Evolutionary conservation across 345 rosid species (phyloP).

Genomic region (Bretschneidera sinensis): DNA sequence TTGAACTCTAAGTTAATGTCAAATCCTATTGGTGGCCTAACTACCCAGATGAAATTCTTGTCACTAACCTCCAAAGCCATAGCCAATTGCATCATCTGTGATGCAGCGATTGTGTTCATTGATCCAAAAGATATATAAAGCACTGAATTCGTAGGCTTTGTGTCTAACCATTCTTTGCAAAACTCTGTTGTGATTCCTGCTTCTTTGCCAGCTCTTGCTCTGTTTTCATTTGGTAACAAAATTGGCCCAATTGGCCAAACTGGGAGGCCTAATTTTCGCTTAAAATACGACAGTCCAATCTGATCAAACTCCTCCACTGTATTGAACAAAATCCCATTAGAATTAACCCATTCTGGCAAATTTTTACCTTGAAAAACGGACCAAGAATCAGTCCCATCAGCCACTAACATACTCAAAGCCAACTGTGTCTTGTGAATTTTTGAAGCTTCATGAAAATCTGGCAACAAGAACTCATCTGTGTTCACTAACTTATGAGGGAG

Average conservation of each 20-base stretch:
- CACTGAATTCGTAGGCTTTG: constrained; percentile 51
- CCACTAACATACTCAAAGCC: constrained; percentile 33
- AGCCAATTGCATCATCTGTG: constrained; percentile 60
- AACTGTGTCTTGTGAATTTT: constrained; percentile 45
- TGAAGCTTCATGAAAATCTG: constrained; percentile 51
- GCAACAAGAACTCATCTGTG: constrained; percentile 34
- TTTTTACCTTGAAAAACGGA: constrained; percentile 37
- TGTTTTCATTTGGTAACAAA: constrained; percentile 26
- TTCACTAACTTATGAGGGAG: constrained; percentile 29
- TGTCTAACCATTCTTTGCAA: constrained; percentile 53
- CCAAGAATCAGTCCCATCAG: constrained; percentile 49
- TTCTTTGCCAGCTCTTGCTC: constrained; percentile 17
- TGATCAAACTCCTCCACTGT: constrained; percentile 57
- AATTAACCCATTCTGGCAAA: constrained; percentile 38
- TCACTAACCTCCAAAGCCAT: constrained; percentile 50
- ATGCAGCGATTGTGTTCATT: constrained; percentile 43
- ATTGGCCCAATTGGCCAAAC: constrained; percentile 65
- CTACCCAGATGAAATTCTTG: constrained; percentile 66
- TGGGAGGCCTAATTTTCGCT: constrained; percentile 34
- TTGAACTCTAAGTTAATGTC: constrained; percentile 48
- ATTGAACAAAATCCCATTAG: constrained; percentile 55
- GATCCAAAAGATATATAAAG: constrained; percentile 68
- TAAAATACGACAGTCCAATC: constrained; percentile 45
- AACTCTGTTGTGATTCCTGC: constrained; percentile 15
- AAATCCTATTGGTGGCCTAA: constrained; percentile 61